Evolutionary conservation across 495 filamentous ascomycete genomes (phyloP).

Genomic region (Jackrogersella multiformis): DNA sequence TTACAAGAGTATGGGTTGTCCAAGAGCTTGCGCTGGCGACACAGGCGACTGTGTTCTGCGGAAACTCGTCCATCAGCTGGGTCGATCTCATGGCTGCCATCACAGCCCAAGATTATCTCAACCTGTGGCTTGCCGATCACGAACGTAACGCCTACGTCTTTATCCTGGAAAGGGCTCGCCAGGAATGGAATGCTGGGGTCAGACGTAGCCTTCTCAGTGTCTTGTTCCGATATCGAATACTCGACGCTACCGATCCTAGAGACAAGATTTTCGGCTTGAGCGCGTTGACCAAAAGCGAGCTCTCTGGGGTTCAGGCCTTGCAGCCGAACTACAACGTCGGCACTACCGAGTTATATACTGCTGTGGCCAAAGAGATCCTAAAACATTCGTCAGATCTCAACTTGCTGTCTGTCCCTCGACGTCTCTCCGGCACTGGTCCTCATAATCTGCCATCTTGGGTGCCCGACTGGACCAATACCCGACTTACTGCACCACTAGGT

Average conservation of each 20-base stretch:
- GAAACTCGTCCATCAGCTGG: conserved; percentile 30
- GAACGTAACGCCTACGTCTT: conserved; percentile 35
- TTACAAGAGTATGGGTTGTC: conserved; percentile 41
- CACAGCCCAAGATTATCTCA: conserved; percentile 30
- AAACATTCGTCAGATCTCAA: conserved; percentile 25
- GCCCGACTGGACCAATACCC: conserved; percentile 35
- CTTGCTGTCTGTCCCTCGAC: conserved; percentile 33
- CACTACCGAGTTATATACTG: conserved; percentile 27
- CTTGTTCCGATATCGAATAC: conserved; percentile 36
- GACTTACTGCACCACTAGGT: conserved; percentile 34
- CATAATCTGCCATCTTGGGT: conserved; percentile 31
- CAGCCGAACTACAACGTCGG: conserved; percentile 28
- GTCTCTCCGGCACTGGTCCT: conserved; percentile 20
- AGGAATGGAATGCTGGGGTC: conserved; percentile 19
- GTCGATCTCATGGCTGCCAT: conserved; percentile 33
- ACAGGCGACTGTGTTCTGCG: conserved; percentile 27
- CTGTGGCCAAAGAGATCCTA: conserved; percentile 28
- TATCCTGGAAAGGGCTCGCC: conserved; percentile 33
- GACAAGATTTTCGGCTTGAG: conserved; percentile 37
- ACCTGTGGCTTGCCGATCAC: conserved; percentile 34
- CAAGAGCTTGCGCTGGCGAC: conserved; percentile 36
- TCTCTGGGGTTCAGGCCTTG: conserved; percentile 6
- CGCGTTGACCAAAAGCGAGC: conserved; percentile 25
- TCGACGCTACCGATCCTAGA: conserved; percentile 31
- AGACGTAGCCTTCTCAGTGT: conserved; percentile 28